Evolutionary conservation across 1,284 basidiomycete species (phyloP), one percentile per base, ranked within the genome.

Genomic region (Puccinia sorghi): DNA sequence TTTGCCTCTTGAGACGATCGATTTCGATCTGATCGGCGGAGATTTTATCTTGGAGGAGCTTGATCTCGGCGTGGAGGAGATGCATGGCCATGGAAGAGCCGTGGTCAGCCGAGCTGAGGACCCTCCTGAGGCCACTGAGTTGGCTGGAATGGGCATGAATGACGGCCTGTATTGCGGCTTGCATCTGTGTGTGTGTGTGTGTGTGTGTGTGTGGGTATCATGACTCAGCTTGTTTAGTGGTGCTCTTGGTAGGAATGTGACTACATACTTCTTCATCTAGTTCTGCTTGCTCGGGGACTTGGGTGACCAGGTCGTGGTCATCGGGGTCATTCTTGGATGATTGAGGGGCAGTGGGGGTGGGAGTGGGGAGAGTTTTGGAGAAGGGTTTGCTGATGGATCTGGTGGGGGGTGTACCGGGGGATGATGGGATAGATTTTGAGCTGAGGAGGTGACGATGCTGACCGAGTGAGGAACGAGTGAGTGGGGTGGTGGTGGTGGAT

Each of bases 81-180:
- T 78, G 75, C 17, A 78, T 70, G 13, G 66, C 17, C 75, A 78
- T 78, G n/a, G 75, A 70, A 1, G 66, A 69, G n/a, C 75, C 75
- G 22, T 71, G 52, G 39, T 67, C 75, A 20, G 66, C 66, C 11
- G 52, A 57, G 27, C 64, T 69, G 1, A 78, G 48, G 15, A 59
- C 22, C 20, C 75, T 46, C 6, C 56, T 41, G 7, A 78, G 41
- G 39, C 70, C 52, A 13, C 54, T 22, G 22, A 70, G n/a, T 27
- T 76, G 41, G 52, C 46, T 76, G 4, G 74, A 37, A 57, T 76
- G 74, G 15, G 61, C 74, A 9, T 76, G 59, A 15, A 76, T 54
- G 27, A 76, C 74, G 20, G 46, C n/a, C 41, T 63, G 32, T 17
- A 76, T 63, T 27, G 74, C 74, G 9, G 37, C 48, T 41, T 76